Evolutionary conservation across 2,329 filamentous ascomycete species (phyloP).

Genomic region (Pyrenophora tritici-repentis): DNA sequence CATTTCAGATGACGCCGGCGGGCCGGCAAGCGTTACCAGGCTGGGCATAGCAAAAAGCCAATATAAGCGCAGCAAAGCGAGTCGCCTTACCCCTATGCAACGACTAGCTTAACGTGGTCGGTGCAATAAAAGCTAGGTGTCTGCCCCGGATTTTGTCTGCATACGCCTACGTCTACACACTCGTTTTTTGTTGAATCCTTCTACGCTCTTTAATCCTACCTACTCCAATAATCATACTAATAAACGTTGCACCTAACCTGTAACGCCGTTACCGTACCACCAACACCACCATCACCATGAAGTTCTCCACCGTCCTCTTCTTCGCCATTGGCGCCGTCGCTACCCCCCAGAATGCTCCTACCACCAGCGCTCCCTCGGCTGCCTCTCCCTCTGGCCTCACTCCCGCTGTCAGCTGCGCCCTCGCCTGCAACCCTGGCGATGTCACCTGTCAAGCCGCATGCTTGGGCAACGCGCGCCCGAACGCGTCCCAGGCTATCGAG

Average conservation of each 20-base stretch:
- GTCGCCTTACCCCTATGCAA: constrained; percentile 14
- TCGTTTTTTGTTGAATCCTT: constrained; percentile 25
- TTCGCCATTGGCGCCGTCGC: constrained; percentile 54
- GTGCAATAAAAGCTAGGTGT: constrained; percentile 16
- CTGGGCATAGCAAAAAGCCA: constrained; percentile 10
- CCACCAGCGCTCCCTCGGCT: constrained; percentile 45
- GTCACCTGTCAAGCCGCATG: constrained; percentile 59
- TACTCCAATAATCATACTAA: constrained; percentile 25
- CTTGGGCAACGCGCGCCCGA: constrained; percentile 58
- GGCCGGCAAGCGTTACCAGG: constrained; percentile 9
- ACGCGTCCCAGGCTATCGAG: constrained; percentile 54
- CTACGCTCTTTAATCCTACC: constrained; percentile 25
- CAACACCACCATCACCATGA: constrained; percentile 42
- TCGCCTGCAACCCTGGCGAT: constrained; percentile 50
- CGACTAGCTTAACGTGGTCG: constrained; percentile 3
- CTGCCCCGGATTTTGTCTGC: constrained; percentile 15
- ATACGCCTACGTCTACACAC: constrained; percentile 16
- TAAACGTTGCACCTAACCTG: constrained; percentile 9
- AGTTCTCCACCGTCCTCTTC: constrained; percentile 53
- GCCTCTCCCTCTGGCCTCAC: constrained; percentile 30
- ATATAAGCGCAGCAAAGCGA: constrained; percentile 13
- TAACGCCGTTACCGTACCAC: constrained; percentile 6
- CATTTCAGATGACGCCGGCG: constrained; percentile 13
- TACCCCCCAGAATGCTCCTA: constrained; percentile 45
- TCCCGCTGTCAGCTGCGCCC: constrained; percentile 42